A percentile compares a stretch with the other conserved stretches of the same genome.
Evolutionary conservation across 106 monocot genomes (phyloP).

Genomic region (Allium cepa): DNA sequence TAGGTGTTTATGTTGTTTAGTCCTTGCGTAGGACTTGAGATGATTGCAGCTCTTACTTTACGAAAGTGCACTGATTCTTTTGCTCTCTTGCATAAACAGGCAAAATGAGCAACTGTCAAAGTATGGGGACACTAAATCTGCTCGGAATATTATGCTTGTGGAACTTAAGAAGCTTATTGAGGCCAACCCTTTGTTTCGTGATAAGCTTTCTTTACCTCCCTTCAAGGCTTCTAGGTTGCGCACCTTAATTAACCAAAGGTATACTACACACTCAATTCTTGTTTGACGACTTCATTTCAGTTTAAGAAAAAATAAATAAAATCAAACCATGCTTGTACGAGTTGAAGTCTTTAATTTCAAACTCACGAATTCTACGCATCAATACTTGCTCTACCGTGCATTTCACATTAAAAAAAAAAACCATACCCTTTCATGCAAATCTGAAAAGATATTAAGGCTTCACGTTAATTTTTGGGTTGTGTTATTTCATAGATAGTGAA

Average conservation of each 20-base stretch:
- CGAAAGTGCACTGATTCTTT: background rate
- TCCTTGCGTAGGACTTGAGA: background rate
- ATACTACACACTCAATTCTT: background rate
- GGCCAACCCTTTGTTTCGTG: constrained; percentile 83
- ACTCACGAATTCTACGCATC: background rate
- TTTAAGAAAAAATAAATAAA: background rate
- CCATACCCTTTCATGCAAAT: background rate
- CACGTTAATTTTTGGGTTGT: too few species aligned
- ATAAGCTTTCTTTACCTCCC: constrained; percentile 73
- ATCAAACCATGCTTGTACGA: background rate
- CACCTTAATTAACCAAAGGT: constrained; percentile 98
- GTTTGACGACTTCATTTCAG: background rate
- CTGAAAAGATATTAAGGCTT: background rate
- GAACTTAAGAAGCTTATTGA: constrained; percentile 90
- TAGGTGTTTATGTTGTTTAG: constrained; percentile 26
- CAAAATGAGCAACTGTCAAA: constrained; percentile 96
- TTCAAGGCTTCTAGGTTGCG: constrained; percentile 90
- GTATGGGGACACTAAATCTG: constrained; percentile 92
- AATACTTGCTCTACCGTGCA: too few species aligned
- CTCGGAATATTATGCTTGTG: constrained; percentile 83
- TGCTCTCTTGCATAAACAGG: constrained; percentile 24
- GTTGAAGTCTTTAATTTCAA: background rate
- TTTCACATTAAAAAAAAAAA: background rate
- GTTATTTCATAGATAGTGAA: too few species aligned
- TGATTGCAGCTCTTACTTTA: background rate